phyloP scores from a whole-genome alignment of 352 stramenopile species.

The Albugo laibachii region DNA sequence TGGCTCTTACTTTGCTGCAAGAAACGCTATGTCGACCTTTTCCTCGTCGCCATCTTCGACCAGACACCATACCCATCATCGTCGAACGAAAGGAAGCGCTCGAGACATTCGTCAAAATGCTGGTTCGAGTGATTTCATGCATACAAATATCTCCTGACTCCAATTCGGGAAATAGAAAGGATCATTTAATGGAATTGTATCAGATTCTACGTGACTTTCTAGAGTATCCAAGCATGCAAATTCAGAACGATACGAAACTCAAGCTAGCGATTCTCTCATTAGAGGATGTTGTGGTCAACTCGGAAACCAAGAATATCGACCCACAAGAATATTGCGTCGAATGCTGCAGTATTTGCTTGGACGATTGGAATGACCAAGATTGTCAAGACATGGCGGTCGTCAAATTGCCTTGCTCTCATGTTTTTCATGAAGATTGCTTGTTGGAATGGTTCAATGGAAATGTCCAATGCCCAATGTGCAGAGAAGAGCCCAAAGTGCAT shows the following conservation, averaged over 20 bases:
- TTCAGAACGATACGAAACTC: constrained; percentile 67
- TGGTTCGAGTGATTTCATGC: constrained; percentile 64
- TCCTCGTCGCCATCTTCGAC: constrained; percentile 47
- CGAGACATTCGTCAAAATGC: constrained; percentile 56
- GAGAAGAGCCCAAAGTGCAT: constrained; percentile 25
- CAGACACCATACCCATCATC: constrained; percentile 55
- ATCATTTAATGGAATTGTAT: constrained; percentile 27
- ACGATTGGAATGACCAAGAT: constrained; percentile 65
- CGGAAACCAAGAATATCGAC: constrained; percentile 36
- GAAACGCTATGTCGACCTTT: constrained; percentile 28
- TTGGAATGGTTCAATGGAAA: constrained; percentile 72
- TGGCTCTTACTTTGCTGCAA: constrained; percentile 30
- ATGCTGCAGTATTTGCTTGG: constrained; percentile 71
- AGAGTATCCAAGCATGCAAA: constrained; percentile 70
- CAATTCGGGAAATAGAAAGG: not conserved
- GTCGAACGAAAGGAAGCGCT: constrained; percentile 40
- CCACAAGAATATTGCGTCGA: constrained; percentile 28
- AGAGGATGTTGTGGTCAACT: constrained; percentile 65
- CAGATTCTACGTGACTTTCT: constrained; percentile 62
- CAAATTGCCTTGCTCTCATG: constrained; percentile 62
- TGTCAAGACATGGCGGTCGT: constrained; percentile 66
- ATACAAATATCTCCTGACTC: constrained; percentile 15
- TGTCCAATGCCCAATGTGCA: constrained; percentile 69
- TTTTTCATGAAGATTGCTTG: constrained; percentile 73
- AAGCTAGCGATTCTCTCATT: constrained; percentile 65